These are phyloP conservation scores for Chaetoceros tenuissimus DNA, from an alignment of 108 stramenopile species.

Conservation along the genomic window DNA sequence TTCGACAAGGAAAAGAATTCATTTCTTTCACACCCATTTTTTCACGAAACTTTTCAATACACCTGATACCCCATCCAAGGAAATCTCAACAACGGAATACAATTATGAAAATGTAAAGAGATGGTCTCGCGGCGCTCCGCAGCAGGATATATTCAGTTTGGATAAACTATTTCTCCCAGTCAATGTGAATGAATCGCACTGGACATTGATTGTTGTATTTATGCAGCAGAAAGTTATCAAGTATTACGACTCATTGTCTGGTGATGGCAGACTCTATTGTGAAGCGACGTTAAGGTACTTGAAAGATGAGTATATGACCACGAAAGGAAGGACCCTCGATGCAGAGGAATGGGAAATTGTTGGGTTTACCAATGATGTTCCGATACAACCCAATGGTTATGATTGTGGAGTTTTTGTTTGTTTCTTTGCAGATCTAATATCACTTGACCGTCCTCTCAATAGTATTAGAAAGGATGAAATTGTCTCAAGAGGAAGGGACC, in stretches of 20 bases:
- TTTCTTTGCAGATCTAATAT: constrained; percentile 80
- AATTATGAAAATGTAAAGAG: background rate
- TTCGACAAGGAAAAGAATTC: background rate
- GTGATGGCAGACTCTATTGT: no score
- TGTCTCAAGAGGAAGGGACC: constrained; percentile 72
- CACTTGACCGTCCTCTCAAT: constrained; percentile 55
- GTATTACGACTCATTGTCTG: no score
- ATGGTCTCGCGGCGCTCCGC: background rate
- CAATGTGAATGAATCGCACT: background rate
- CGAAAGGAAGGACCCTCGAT: no score
- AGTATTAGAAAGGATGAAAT: constrained; percentile 63
- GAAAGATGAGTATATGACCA: no score
- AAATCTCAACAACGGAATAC: no score
- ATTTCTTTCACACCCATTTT: background rate
- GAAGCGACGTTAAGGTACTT: no score
- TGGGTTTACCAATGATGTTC: constrained; percentile 44
- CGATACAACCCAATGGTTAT: constrained; percentile 74
- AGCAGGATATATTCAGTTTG: background rate
- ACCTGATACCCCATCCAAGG: no score
- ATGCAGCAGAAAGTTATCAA: no score
- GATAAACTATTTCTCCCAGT: background rate
- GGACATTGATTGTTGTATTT: background rate
- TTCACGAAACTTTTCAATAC: background rate
- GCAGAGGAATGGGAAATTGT: constrained; percentile 65
- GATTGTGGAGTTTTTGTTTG: constrained; percentile 90